Evolutionary conservation across 352 stramenopile genomes (phyloP).

Genomic region (Globisporangium irregulare): DNA sequence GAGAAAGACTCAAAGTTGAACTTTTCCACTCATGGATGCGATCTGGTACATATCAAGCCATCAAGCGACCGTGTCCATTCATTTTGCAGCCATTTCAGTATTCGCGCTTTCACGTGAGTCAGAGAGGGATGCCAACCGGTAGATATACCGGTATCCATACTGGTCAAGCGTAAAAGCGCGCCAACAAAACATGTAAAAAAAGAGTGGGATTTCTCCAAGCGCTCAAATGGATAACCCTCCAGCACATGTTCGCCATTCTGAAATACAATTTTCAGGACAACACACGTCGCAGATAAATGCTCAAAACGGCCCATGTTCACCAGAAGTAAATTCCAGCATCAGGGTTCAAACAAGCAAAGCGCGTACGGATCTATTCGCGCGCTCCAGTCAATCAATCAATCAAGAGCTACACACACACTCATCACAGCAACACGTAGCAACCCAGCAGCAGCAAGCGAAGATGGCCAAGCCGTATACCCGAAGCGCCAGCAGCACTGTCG

Average conservation of each 20-base stretch:
- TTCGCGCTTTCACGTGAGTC: not conserved
- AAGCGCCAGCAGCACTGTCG: not conserved
- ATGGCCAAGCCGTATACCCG: slow-evolving; percentile 2
- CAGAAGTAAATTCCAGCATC: slow-evolving; percentile 1
- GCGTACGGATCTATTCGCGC: not conserved
- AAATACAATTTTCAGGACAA: not conserved
- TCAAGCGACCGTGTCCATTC: not conserved
- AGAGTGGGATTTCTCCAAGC: not conserved
- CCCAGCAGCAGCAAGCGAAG: not conserved
- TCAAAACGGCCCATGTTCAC: not conserved
- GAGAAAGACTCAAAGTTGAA: too few relatives aligned
- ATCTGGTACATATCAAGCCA: too few relatives aligned
- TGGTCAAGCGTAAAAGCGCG: slow-evolving; percentile 1
- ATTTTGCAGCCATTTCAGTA: not conserved
- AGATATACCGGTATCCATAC: not conserved
- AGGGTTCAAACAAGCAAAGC: not conserved
- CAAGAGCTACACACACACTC: not conserved
- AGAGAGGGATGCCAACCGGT: not conserved
- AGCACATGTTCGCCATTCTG: not conserved
- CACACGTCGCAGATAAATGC: not conserved
- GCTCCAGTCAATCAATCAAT: not conserved
- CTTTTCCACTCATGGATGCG: too few relatives aligned
- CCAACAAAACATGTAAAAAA: not conserved
- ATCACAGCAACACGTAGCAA: not conserved
- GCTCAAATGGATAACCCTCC: slow-evolving; percentile 4